These are phyloP conservation scores for Pythium oligandrum DNA, from an alignment of 352 stramenopile genomes.

Conservation along the genomic window DNA sequence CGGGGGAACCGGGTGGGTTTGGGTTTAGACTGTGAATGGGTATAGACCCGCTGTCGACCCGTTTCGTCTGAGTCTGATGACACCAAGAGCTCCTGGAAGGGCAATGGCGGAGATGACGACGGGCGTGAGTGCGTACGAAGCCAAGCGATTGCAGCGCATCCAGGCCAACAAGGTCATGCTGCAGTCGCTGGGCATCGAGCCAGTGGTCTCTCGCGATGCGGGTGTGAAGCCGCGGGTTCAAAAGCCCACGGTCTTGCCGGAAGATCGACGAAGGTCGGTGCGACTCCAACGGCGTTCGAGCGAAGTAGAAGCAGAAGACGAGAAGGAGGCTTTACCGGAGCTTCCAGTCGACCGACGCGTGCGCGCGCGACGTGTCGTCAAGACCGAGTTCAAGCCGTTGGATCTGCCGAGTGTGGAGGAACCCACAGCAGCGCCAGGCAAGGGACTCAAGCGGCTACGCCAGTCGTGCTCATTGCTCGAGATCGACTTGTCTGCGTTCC, in stretches of 20 bases:
- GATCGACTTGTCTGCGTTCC: slow-evolving; percentile 37
- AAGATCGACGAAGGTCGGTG: neutral
- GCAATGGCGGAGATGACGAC: slow-evolving; percentile 1
- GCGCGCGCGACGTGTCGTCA: neutral
- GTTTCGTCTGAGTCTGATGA: too few relatives aligned
- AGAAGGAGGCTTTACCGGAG: neutral
- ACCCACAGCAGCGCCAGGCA: neutral
- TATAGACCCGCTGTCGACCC: too few relatives aligned
- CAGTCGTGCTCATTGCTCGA: slow-evolving; percentile 20
- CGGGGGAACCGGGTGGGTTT: too few relatives aligned
- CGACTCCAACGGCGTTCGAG: neutral
- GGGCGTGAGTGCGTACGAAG: slow-evolving; percentile 45
- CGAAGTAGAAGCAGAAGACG: neutral
- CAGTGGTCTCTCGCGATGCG: neutral
- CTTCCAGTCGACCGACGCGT: neutral
- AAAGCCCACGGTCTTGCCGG: neutral
- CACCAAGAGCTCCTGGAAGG: neutral
- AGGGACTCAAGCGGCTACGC: too few relatives aligned
- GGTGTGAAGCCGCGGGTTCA: neutral
- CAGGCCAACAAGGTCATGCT: slow-evolving; percentile 42
- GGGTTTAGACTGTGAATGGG: too few relatives aligned
- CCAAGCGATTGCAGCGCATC: slow-evolving; percentile 53
- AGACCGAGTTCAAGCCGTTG: neutral
- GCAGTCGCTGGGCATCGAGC: slow-evolving; percentile 29
- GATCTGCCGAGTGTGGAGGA: neutral